Evolutionary conservation across 2,329 filamentous ascomycete genomes (phyloP).

Genomic region (Penicillium sp.): DNA sequence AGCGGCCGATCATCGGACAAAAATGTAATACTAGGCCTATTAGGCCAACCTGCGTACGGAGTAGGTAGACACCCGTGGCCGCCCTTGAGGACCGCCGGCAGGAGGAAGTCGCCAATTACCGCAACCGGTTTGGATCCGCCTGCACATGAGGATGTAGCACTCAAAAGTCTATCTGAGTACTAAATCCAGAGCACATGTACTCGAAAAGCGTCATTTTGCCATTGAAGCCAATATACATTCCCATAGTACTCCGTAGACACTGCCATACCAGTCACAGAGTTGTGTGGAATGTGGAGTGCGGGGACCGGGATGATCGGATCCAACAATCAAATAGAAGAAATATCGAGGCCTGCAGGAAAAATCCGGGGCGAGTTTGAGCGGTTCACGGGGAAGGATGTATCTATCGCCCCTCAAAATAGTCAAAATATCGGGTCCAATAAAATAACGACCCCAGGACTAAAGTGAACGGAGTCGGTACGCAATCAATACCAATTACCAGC

Average conservation of each 20-base stretch:
- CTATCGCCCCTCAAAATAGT: background rate
- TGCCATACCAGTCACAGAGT: background rate
- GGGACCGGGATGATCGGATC: constrained; percentile 18
- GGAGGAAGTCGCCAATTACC: constrained; percentile 2
- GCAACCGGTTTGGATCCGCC: background rate
- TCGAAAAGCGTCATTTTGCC: background rate
- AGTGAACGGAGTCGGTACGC: background rate
- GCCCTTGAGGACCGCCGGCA: background rate
- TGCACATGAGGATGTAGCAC: background rate
- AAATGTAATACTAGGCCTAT: background rate
- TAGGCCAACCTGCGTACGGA: background rate
- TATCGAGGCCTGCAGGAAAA: background rate
- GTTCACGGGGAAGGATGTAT: background rate
- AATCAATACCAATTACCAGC: background rate
- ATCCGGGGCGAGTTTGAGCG: background rate
- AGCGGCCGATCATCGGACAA: constrained; percentile 1
- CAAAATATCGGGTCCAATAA: background rate
- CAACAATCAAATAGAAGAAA: background rate
- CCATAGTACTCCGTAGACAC: background rate
- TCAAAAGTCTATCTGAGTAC: background rate
- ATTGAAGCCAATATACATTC: background rate
- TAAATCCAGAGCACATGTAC: background rate
- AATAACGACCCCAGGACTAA: background rate
- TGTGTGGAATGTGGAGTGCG: constrained; percentile 18
- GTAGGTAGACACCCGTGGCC: background rate